Base-by-base conservation (phyloP, 2,329 filamentous ascomycete genomes). In the Penicillium sp. region DNA sequence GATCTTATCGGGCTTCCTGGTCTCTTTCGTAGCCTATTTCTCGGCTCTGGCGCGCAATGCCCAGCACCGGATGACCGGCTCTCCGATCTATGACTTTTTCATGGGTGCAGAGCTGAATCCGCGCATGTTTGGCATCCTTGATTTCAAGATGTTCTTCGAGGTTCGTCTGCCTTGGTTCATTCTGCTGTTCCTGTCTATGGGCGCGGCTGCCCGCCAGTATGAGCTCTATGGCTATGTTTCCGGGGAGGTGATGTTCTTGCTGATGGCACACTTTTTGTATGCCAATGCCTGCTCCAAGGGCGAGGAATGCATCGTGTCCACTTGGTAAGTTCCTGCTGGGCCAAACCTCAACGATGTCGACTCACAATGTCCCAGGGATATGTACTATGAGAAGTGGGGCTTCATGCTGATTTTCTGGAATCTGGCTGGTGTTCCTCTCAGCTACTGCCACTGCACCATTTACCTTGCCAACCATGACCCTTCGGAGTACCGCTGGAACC, bases 351-450 rank as follows among this genome's bases (percentile, higher is more conserved):
- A 13, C 25, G 4, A 27, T n/a, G n/a, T 27, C 25, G n/a, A n/a
- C 49, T 55, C 30, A 59, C 35, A 14, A 16, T 16, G 13, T 16
- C n/a, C 7, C 36, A 79, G 76, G 83, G 88, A 95, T 57, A 94
- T 95, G 83, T 94, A 93, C 72, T 90, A 87, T 56, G 88, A 95
- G 73, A 95, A 95, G 70, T 89, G 85, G 79, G 88, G 88, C 35
- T 95, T 95, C 72, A 95, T 95, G 88, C 77, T 95, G 51, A 93
- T 93, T 65, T 95, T 95, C 77, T 95, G 88, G 88, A 95, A 95
- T 67, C 73, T 95, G 61, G 87, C 88, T 31, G 88, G 88, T 51
- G 88, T 95, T 16, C 88, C 88, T 10, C 74, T 95, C 35, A 88
- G 81, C 37, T 95, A 95, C 75, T 94, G 87, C 71, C 88, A 95